These are phyloP conservation scores for Macrolepiota dolichaula DNA, from an alignment of 768 basidiomycete genomes.

Conservation along the genomic window DNA sequence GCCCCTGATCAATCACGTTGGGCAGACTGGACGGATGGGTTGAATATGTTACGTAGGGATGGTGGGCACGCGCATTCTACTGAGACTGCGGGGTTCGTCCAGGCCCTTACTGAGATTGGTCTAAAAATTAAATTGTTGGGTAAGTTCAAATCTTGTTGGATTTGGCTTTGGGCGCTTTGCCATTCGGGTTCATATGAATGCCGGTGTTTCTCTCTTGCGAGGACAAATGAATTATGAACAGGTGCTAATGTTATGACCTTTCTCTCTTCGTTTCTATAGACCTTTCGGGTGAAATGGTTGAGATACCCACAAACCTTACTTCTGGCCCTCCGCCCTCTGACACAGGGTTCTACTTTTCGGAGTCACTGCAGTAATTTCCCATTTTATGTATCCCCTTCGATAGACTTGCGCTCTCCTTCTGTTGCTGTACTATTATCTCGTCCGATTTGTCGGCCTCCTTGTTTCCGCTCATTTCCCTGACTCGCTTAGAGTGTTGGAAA, in stretches of 20 bases:
- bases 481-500: not conserved
- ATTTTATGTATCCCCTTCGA: not conserved
- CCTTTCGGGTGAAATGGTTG: constrained; percentile 84
- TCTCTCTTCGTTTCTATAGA: constrained; percentile 40
- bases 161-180: not conserved
- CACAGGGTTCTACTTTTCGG: constrained; percentile 85
- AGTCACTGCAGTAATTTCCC: constrained; percentile 21
- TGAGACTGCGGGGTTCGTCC: constrained; percentile 84
- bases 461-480: not conserved
- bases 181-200: not conserved
- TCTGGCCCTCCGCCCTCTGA: constrained; percentile 79
- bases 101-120: constrained; percentile 86
- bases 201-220: not conserved
- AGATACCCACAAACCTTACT: constrained; percentile 77
- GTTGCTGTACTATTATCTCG: not conserved
- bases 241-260: not conserved
- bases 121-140: constrained; percentile 88
- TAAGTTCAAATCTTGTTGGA: constrained; percentile 29
- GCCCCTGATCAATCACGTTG: constrained; percentile 75
- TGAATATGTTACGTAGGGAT: constrained; percentile 82
- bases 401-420: not conserved
- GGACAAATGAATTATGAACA: not conserved
- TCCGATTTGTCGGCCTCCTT: not conserved
- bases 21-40: constrained; percentile 93
- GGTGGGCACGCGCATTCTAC: constrained; percentile 81